These are phyloP conservation scores for Gaeumannomyces tritici DNA, from an alignment of 2,329 filamentous ascomycete species.

Conservation along the genomic window DNA sequence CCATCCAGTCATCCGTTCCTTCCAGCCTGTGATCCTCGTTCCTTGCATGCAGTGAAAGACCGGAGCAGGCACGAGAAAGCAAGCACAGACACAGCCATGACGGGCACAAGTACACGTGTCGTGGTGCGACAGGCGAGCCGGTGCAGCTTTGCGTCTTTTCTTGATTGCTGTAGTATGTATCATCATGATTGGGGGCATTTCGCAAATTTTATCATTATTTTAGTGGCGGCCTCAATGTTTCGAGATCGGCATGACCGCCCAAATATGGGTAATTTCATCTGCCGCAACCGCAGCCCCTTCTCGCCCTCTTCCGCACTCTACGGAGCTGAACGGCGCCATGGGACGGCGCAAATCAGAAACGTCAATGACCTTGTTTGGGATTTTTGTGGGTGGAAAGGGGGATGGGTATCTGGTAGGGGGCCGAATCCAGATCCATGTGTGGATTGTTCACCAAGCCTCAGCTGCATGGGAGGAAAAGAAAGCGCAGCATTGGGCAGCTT, in stretches of 20 bases:
- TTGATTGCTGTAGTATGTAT: neutral
- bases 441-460: neutral
- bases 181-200: no score
- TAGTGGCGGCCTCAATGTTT: neutral
- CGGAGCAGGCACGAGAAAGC: neutral
- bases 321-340: neutral
- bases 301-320: neutral
- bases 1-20: neutral
- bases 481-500: neutral
- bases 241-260: neutral
- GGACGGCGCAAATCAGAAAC: neutral
- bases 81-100: neutral
- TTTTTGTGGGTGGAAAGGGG: no score
- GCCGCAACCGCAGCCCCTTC: neutral
- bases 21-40: neutral
- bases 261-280: neutral
- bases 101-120: neutral
- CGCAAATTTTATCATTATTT: no score
- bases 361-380: neutral
- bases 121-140: neutral
- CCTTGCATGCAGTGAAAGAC: neutral
- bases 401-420: neutral
- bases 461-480: no score
- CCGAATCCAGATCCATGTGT: neutral
- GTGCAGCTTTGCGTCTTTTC: neutral